Evolutionary conservation across 495 filamentous ascomycete genomes (phyloP).

Genomic region (Monascus purpureus): DNA sequence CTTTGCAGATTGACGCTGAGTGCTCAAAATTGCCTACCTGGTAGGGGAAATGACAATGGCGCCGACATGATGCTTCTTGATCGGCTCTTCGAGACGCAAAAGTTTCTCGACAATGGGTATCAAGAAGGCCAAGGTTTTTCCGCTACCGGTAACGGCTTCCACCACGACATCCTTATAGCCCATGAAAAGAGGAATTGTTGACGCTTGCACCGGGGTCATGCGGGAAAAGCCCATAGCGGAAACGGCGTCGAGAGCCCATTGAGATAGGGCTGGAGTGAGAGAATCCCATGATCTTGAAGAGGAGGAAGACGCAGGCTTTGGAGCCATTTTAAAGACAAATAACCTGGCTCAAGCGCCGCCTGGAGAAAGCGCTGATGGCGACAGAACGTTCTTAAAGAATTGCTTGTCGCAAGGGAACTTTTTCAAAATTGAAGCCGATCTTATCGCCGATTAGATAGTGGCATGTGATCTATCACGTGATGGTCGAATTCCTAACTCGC

Average conservation of each 20-base stretch:
- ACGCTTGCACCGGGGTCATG: slow-evolving; percentile 91
- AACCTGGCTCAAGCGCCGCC: background rate
- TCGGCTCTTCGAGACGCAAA: slow-evolving; percentile 56
- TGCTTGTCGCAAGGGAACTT: slow-evolving; percentile 4
- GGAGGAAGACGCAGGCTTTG: slow-evolving; percentile 20
- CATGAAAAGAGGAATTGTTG: slow-evolving; percentile 82
- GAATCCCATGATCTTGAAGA: slow-evolving; percentile 61
- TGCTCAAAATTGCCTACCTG: slow-evolving; percentile 22
- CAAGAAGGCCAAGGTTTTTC: slow-evolving; percentile 85
- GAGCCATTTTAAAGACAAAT: slow-evolving; percentile 19
- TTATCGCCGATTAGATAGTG: no score
- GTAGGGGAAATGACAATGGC: slow-evolving; percentile 89
- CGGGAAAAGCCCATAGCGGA: slow-evolving; percentile 69
- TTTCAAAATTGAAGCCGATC: no score
- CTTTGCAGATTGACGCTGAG: background rate
- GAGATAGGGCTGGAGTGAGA: slow-evolving; percentile 61
- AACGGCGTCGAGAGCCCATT: slow-evolving; percentile 83
- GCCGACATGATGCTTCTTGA: slow-evolving; percentile 78
- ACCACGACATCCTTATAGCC: slow-evolving; percentile 95
- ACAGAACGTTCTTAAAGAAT: no score
- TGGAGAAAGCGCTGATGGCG: slow-evolving; percentile 1
- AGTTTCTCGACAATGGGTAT: slow-evolving; percentile 81
- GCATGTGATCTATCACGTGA: no score
- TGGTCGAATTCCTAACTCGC: no score
- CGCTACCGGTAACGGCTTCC: slow-evolving; percentile 90